Conservation (phyloP, 208 protist genomes). For the Trypanosoma scelopori region DNA sequence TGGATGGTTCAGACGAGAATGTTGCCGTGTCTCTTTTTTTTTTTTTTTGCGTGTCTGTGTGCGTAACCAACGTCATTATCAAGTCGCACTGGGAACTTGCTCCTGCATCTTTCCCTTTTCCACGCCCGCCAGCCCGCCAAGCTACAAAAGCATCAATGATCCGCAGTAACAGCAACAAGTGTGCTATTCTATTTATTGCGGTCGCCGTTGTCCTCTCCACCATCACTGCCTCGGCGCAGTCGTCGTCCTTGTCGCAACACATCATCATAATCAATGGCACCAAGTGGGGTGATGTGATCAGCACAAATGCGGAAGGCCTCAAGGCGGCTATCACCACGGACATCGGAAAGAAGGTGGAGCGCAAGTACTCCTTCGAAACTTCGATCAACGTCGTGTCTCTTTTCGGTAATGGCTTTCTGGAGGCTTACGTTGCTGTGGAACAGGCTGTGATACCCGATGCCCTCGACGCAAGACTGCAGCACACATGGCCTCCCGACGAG, state of each 20-base stretch:
- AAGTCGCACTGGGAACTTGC: no score
- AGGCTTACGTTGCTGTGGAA: slow-evolving; percentile 5
- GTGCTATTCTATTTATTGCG: neutral
- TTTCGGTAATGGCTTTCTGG: neutral
- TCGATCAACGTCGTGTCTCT: slow-evolving; percentile 7
- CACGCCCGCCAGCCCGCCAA: no score
- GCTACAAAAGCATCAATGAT: no score
- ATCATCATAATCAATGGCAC: slow-evolving; percentile 16
- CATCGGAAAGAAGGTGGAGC: slow-evolving; percentile 3
- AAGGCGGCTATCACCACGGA: slow-evolving; percentile 8
- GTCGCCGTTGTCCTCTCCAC: neutral
- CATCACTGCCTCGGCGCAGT: neutral
- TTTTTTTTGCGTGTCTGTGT: no score
- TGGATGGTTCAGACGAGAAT: no score
- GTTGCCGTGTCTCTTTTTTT: no score
- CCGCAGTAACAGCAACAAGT: neutral
- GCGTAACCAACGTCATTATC: no score
- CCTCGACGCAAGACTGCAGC: slow-evolving; percentile 1
- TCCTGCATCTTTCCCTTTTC: no score
- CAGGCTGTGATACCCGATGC: slow-evolving; percentile 8
- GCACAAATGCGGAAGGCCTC: neutral
- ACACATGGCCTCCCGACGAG: slow-evolving; percentile 27
- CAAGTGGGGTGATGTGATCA: slow-evolving; percentile 3
- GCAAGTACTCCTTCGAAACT: slow-evolving; percentile 21
- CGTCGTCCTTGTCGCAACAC: slow-evolving; percentile 13